Conservation (phyloP, 805 yeast genomes). For the Saturnispora besseyi region DNA sequence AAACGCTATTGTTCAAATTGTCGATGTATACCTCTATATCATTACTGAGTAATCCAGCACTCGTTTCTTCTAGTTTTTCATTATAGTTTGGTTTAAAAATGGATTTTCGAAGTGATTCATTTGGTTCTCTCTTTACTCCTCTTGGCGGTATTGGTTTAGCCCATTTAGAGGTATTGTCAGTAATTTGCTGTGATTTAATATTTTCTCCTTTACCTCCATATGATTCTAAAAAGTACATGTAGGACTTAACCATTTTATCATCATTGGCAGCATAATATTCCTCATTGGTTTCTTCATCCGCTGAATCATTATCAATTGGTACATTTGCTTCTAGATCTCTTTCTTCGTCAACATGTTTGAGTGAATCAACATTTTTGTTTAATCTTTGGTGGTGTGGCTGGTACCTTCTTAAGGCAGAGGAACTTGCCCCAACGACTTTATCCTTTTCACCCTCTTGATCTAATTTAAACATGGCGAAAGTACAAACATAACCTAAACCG, state of each 20-base stretch:
- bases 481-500: constrained; percentile 91
- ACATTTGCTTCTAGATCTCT: constrained; percentile 12
- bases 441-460: constrained; percentile 41
- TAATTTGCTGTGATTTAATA: neutral
- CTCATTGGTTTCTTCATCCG: constrained; percentile 26
- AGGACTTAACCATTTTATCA: constrained; percentile 87
- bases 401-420: constrained; percentile 1
- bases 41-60: constrained; percentile 22
- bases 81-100: neutral
- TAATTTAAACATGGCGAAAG: constrained; percentile 85
- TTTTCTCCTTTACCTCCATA: constrained; percentile 41
- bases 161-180: neutral
- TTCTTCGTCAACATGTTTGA: constrained; percentile 9
- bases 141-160: neutral
- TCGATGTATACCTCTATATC: constrained; percentile 19
- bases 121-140: neutral
- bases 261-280: constrained; percentile 48
- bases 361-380: constrained; percentile 17
- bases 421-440: constrained; percentile 12
- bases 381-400: constrained; percentile 14
- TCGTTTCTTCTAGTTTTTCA: constrained; percentile 21
- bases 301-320: constrained; percentile 9
- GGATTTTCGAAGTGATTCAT: neutral
- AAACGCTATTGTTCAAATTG: constrained; percentile 24
- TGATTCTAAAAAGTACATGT: constrained; percentile 77